Evolutionary conservation across 768 basidiomycete genomes (phyloP).

Genomic region (Rhodosporidiobolus sp.): DNA sequence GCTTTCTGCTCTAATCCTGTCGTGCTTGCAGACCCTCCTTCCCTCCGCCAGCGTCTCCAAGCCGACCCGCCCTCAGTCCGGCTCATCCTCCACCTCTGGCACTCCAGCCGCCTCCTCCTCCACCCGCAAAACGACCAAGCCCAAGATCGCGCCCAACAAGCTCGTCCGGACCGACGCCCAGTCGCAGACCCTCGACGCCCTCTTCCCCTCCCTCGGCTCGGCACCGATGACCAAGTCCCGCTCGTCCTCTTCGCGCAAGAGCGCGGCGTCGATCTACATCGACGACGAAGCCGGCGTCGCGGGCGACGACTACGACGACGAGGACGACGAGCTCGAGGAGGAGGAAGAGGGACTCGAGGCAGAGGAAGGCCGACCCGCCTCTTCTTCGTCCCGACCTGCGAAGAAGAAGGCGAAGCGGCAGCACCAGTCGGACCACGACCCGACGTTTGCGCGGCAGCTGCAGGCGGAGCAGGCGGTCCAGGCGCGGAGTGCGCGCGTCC

Average conservation of each 20-base stretch:
- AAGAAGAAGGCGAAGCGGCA: conserved; percentile 1
- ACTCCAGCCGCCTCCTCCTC: not conserved
- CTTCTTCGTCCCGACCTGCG: not conserved
- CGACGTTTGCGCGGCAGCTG: conserved; percentile 20
- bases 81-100: not conserved
- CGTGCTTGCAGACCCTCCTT: conserved; percentile 45
- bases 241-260: not conserved
- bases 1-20: not conserved
- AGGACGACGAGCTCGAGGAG: not conserved
- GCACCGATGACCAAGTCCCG: conserved; percentile 48
- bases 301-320: not conserved
- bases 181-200: conserved; percentile 89
- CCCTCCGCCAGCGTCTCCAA: conserved; percentile 40
- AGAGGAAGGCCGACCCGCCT: not conserved
- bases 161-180: conserved; percentile 86
- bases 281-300: conserved; percentile 55
- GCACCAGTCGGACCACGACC: conserved; percentile 32
- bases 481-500: conserved; percentile 37
- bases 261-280: conserved; percentile 49
- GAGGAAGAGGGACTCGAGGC: conserved; percentile 10
- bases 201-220: conserved; percentile 72
- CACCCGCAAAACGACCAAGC: conserved; percentile 6
- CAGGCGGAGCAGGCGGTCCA: conserved; percentile 36
- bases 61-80: conserved; percentile 3
- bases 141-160: conserved; percentile 54